These are phyloP conservation scores for Penicillium rolfsii DNA, from an alignment of 2,329 filamentous ascomycete genomes.

Conservation along the genomic window DNA sequence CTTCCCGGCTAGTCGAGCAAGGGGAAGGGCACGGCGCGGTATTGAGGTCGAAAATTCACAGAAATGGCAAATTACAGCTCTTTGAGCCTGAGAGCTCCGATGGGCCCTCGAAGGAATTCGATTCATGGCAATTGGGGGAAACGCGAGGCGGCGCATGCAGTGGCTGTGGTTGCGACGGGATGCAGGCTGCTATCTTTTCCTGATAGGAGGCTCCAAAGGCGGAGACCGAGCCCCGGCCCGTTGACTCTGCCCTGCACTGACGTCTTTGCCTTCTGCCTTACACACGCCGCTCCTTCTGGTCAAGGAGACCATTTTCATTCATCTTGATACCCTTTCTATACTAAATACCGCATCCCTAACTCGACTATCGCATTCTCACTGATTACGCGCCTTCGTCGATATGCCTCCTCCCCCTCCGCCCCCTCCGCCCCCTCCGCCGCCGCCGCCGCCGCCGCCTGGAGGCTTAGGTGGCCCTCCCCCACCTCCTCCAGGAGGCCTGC, in stretches of 20 bases:
- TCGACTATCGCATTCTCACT: slow-evolving; percentile 13
- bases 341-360: slow-evolving; percentile 9
- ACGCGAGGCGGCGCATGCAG: slow-evolving; percentile 1
- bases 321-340: slow-evolving; percentile 15
- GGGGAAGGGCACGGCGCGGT: slow-evolving; percentile 24
- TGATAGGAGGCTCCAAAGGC: slow-evolving; percentile 30
- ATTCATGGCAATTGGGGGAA: slow-evolving; percentile 37
- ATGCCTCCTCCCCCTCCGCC: slow-evolving; percentile 64
- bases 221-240: slow-evolving; percentile 34
- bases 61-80: slow-evolving; percentile 42
- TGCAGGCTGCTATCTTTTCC: slow-evolving; percentile 22
- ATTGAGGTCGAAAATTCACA: slow-evolving; percentile 40
- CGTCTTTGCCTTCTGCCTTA: slow-evolving; percentile 33
- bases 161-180: slow-evolving; percentile 1
- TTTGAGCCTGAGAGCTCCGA: slow-evolving; percentile 29
- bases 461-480: slow-evolving; percentile 64
- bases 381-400: slow-evolving; percentile 20
- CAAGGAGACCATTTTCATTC: slow-evolving; percentile 15
- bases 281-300: slow-evolving; percentile 23
- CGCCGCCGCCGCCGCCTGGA: slow-evolving; percentile 69
- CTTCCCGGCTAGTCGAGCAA: slow-evolving; percentile 21
- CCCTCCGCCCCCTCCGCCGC: slow-evolving; percentile 71
- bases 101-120: slow-evolving; percentile 38
- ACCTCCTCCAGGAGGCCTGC: slow-evolving; percentile 55
- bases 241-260: slow-evolving; percentile 29